Evolutionary conservation across 192 early-diverging fungal species (phyloP).

Genomic region (Linnemannia exigua): DNA sequence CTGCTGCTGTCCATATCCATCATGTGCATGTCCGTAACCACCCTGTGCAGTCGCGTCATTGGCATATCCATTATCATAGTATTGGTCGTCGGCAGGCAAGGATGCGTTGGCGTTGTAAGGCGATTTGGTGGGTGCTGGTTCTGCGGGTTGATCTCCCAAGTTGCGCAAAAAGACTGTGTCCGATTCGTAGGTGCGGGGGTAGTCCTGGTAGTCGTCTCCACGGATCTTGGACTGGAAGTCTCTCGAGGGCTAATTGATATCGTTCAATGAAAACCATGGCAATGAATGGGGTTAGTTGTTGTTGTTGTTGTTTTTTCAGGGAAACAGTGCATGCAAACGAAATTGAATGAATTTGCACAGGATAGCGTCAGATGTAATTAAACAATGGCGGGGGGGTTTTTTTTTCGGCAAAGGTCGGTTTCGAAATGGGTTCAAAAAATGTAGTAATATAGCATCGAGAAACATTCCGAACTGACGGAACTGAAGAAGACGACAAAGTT

Average conservation of each 20-base stretch:
- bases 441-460: not conserved
- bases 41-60: not conserved
- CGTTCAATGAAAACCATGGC: not conserved
- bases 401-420: too few species aligned
- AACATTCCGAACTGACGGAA: not conserved
- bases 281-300: not conserved
- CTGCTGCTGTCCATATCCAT: slow-evolving; percentile 14
- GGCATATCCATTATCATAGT: slow-evolving; percentile 41
- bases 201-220: slow-evolving; percentile 49
- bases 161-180: slow-evolving; percentile 60
- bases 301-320: too few species aligned
- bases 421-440: too few species aligned
- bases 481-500: not conserved
- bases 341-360: not conserved
- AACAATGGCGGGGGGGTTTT: too few species aligned
- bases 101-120: slow-evolving; percentile 30
- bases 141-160: slow-evolving; percentile 52
- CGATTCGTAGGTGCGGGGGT: slow-evolving; percentile 51
- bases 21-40: slow-evolving; percentile 7
- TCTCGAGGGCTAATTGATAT: slow-evolving; percentile 56
- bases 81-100: slow-evolving; percentile 43
- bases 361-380: too few species aligned
- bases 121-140: slow-evolving; percentile 46
- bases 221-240: slow-evolving; percentile 63
- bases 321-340: not conserved